These are phyloP conservation scores for Seiridium unicorne DNA, from an alignment of 2,329 filamentous ascomycete species.

Conservation along the genomic window DNA sequence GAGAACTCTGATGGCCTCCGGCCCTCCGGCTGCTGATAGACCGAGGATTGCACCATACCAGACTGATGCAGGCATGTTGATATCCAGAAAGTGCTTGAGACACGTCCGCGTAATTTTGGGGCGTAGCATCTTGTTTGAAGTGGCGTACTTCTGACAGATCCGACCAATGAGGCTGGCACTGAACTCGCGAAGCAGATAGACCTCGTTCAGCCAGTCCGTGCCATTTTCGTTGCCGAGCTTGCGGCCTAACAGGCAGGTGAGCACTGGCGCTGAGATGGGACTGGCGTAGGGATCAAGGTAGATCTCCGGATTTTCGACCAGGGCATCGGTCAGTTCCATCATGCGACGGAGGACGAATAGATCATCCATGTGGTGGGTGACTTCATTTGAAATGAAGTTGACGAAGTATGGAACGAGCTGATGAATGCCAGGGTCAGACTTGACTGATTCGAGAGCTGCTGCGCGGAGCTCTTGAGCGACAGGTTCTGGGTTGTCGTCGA, in stretches of 20 bases:
- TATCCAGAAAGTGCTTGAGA: constrained; percentile 87
- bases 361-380: constrained; percentile 90
- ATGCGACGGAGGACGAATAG: constrained; percentile 86
- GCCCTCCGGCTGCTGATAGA: constrained; percentile 71
- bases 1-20: constrained; percentile 56
- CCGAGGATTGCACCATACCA: constrained; percentile 89
- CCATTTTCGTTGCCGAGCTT: constrained; percentile 65
- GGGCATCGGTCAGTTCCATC: constrained; percentile 83
- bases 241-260: constrained; percentile 87
- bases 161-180: constrained; percentile 78
- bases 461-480: constrained; percentile 69
- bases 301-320: constrained; percentile 80
- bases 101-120: constrained; percentile 90
- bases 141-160: constrained; percentile 78
- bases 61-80: constrained; percentile 75
- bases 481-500: constrained; percentile 85
- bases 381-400: constrained; percentile 92
- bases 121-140: constrained; percentile 77
- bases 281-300: constrained; percentile 65
- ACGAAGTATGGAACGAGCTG: constrained; percentile 96
- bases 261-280: constrained; percentile 76
- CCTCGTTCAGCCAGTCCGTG: constrained; percentile 51
- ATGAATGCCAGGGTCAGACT: constrained; percentile 88
- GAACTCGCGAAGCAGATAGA: constrained; percentile 82
- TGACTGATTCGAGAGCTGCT: constrained; percentile 81